phyloP scores from a whole-genome alignment of 495 filamentous ascomycete genomes.

The Cudoniella acicularis region DNA sequence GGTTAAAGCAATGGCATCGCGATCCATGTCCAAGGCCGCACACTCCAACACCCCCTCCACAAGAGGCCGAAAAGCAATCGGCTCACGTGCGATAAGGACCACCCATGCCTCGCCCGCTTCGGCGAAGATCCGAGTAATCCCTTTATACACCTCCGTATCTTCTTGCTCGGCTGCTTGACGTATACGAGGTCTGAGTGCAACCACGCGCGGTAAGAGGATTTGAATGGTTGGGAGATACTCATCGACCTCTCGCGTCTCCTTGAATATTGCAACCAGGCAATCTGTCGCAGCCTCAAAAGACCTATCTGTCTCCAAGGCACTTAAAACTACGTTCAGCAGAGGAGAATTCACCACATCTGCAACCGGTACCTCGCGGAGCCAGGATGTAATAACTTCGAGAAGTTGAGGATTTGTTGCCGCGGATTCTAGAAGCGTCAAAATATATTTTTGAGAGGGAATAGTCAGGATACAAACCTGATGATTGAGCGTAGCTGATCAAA shows the following conservation, averaged over 20 bases:
- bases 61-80: conserved; percentile 74
- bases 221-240: conserved; percentile 77
- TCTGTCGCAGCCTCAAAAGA: conserved; percentile 92
- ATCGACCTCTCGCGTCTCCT: conserved; percentile 91
- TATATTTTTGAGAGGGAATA: neutral
- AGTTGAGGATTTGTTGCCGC: conserved; percentile 87
- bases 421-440: conserved; percentile 34
- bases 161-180: conserved; percentile 68
- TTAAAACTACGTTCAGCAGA: conserved; percentile 74
- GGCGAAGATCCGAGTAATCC: conserved; percentile 82
- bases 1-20: conserved; percentile 84
- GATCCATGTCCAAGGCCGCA: conserved; percentile 77
- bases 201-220: conserved; percentile 76
- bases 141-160: conserved; percentile 84
- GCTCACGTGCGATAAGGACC: conserved; percentile 79
- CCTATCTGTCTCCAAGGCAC: conserved; percentile 65
- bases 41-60: conserved; percentile 91
- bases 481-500: conserved; percentile 83
- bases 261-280: conserved; percentile 84
- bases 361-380: conserved; percentile 87
- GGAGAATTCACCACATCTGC: conserved; percentile 79
- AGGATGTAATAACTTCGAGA: conserved; percentile 92
- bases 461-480: conserved; percentile 62
- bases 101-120: conserved; percentile 96
- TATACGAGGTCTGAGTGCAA: conserved; percentile 78